Base-by-base conservation (phyloP, 2,329 filamentous ascomycete species). In the Aureobasidium subglaciale region DNA sequence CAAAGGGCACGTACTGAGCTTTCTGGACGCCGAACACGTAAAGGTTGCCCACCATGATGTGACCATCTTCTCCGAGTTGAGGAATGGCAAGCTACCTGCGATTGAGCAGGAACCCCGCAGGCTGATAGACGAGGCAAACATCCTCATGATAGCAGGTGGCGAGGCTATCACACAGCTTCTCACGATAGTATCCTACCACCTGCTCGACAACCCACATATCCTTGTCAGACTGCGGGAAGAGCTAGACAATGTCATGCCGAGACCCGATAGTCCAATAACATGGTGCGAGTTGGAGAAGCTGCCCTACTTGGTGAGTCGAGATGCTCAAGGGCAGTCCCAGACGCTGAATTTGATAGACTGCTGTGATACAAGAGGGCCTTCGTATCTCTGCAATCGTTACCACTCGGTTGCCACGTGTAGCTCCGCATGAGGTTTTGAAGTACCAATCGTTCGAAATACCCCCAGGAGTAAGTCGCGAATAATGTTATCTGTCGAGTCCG, bases 121-220 rank as follows among this genome's bases (percentile, higher is more conserved):
- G 16, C 41, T 65, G 15, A 57, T 46, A 4, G 59, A 64, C 41
- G 63, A 65, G 57, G 63, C 57, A n/a, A 60, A 60, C 30, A 60
- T 62, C 8, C 40, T 65, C 20, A 56, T 64, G 29, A 60, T 59
- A 16, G 63, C 63, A 9, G 63, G 63, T 1, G 59, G 60, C 22
- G 60, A 61, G 45, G 62, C 63, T 0, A 63, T 60, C 1, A 59
- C 60, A 5, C 59, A 62, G 52, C 55, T 57, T 4, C 59, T 64
- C 5, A 57, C 55, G 16, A 54, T 58, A 20, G 59, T 57, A 5
- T 58, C 59, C 16, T 64, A 59, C 58, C 62, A 62, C 50, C 48
- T 65, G 30, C 55, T 62, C 27, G 54, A 57, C 16, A 53, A 62
- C 18, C 56, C 58, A 8, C n/a, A 53, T 10, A 56, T 63, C 25